These are phyloP conservation scores for Fraxinus xanthoxyloides DNA, from an alignment of 305 asterid genomes.

Conservation along the genomic window DNA sequence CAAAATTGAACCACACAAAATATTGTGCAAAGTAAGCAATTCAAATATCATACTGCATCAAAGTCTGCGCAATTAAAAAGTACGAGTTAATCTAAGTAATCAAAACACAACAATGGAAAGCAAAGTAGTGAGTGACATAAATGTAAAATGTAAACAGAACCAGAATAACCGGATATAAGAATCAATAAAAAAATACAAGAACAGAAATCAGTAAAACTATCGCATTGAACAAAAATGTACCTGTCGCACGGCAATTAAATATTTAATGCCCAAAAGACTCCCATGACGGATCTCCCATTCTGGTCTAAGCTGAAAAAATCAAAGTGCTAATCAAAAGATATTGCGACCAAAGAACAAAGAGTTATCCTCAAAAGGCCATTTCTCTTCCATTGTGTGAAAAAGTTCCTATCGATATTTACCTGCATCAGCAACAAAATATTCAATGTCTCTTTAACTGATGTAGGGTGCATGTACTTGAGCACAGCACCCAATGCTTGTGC, in stretches of 20 bases:
- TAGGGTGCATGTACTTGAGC: constrained; percentile 91
- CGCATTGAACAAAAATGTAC: constrained; percentile 34
- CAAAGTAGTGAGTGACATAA: background rate
- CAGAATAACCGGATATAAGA: constrained; percentile 13
- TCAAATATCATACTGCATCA: background rate
- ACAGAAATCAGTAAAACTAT: background rate
- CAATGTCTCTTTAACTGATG: constrained; percentile 70
- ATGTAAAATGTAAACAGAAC: constrained; percentile 5
- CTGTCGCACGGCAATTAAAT: constrained; percentile 96
- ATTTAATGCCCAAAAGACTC: constrained; percentile 94
- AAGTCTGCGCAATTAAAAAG: background rate
- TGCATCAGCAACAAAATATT: constrained; percentile 90
- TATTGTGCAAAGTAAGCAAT: constrained; percentile 2
- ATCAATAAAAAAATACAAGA: constrained; percentile 8
- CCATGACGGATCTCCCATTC: constrained; percentile 99
- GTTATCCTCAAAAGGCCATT: background rate
- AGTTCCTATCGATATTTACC: constrained; percentile 50
- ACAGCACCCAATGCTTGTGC: constrained; percentile 99
- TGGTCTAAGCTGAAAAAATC: constrained; percentile 91
- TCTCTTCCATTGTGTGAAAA: constrained; percentile 5
- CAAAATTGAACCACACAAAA: constrained; percentile 6
- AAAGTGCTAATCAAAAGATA: constrained; percentile 50
- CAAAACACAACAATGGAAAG: background rate
- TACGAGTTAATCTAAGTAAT: background rate
- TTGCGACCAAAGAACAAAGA: constrained; percentile 17